phyloP scores from a whole-genome alignment of 108 stramenopile species.

The Cyclotella choctawhatcheeana region DNA sequence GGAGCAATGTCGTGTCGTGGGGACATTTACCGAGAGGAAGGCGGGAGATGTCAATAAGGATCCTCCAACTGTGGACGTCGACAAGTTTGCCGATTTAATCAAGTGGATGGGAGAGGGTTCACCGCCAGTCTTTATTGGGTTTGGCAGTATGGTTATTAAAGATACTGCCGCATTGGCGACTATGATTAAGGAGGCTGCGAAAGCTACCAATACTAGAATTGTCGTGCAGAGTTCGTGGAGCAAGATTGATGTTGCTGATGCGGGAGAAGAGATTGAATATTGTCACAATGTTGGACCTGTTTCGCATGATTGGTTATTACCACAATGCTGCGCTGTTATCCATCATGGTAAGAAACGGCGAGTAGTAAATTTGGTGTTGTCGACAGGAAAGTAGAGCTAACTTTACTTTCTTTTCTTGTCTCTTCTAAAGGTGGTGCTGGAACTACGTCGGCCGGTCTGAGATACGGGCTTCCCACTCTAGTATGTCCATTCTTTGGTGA shows the following conservation, averaged over 20 bases:
- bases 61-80: slow-evolving; percentile 23
- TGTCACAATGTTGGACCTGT: slow-evolving; percentile 68
- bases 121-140: slow-evolving; percentile 72
- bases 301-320: slow-evolving; percentile 82
- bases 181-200: slow-evolving; percentile 64
- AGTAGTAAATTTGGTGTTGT: too few relatives aligned
- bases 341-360: slow-evolving; percentile 75
- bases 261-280: slow-evolving; percentile 13
- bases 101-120: slow-evolving; percentile 57
- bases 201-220: slow-evolving; percentile 48
- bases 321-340: slow-evolving; percentile 70
- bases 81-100: slow-evolving; percentile 41
- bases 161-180: slow-evolving; percentile 52
- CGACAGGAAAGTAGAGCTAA: too few relatives aligned
- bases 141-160: slow-evolving; percentile 76
- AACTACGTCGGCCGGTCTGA: slow-evolving; percentile 78
- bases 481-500: slow-evolving; percentile 87
- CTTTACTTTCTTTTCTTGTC: too few relatives aligned
- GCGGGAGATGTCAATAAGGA: slow-evolving; percentile 9
- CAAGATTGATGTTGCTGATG: slow-evolving; percentile 60
- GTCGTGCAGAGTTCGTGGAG: slow-evolving; percentile 75
- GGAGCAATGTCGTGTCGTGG: slow-evolving; percentile 76
- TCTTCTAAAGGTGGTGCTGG: slow-evolving; percentile 70
- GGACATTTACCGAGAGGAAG: slow-evolving; percentile 54
- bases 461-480: slow-evolving; percentile 71